phyloP scores from a whole-genome alignment of 371 early-diverging fungal genomes.

The Rhizopus arrhizus region DNA sequence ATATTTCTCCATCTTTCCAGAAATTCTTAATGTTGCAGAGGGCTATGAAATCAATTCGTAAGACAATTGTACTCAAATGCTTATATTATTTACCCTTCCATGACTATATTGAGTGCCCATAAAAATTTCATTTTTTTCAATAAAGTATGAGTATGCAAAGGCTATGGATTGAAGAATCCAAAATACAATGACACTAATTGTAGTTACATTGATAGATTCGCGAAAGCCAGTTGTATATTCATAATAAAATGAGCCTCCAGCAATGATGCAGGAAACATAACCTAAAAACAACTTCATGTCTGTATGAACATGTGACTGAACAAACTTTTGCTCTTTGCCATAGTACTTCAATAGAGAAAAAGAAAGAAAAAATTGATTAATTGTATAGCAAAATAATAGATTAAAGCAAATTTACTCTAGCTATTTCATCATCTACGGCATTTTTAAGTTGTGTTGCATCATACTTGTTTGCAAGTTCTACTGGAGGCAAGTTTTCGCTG shows the following conservation, averaged over 20 bases:
- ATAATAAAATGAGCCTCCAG: constrained; percentile 39
- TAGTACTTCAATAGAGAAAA: constrained; percentile 21
- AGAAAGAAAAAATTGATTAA: not conserved
- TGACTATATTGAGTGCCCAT: constrained; percentile 32
- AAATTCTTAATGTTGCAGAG: constrained; percentile 26
- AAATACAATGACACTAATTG: constrained; percentile 33
- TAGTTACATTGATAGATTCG: constrained; percentile 32
- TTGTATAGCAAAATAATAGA: not conserved
- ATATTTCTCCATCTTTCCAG: constrained; percentile 28
- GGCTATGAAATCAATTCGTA: constrained; percentile 5
- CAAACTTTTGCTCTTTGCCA: constrained; percentile 24
- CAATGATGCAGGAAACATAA: constrained; percentile 44
- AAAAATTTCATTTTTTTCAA: constrained; percentile 46
- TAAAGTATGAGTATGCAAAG: constrained; percentile 30
- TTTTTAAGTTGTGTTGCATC: constrained; percentile 44
- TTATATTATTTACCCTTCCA: constrained; percentile 25
- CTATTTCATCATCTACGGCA: constrained; percentile 49
- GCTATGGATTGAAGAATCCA: constrained; percentile 35
- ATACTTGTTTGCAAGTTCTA: constrained; percentile 41
- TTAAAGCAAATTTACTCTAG: constrained; percentile 26
- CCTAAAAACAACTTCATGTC: constrained; percentile 47
- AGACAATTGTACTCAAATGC: not conserved
- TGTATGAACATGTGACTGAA: constrained; percentile 39
- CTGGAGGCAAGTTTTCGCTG: constrained; percentile 14
- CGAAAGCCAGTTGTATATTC: constrained; percentile 46